Evolutionary conservation across 164 flowering plant species (phyloP).

Genomic region (Tinospora cordifolia): DNA sequence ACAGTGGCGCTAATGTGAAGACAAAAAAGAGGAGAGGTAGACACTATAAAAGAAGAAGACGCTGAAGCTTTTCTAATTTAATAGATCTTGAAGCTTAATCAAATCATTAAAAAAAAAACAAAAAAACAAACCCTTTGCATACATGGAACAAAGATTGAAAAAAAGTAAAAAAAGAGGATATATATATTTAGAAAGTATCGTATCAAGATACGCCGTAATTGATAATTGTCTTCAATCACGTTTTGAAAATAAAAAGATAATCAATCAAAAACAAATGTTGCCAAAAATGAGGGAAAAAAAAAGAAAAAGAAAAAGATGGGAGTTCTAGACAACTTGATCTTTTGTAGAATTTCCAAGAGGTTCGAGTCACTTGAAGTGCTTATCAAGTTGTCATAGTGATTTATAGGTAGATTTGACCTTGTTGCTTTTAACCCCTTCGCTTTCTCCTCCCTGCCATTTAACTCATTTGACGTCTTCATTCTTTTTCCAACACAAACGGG

Average conservation of each 20-base stretch:
- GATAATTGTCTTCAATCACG: slow-evolving; percentile 53
- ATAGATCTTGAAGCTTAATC: no score
- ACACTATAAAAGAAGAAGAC: no score
- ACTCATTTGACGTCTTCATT: slow-evolving; percentile 17
- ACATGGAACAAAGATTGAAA: neutral
- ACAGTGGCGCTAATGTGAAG: no score
- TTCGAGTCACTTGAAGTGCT: slow-evolving; percentile 54
- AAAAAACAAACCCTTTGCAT: no score
- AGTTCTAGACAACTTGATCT: slow-evolving; percentile 50
- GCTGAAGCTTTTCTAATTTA: no score
- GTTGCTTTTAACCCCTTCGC: slow-evolving; percentile 24
- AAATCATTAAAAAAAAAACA: no score
- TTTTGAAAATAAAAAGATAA: neutral
- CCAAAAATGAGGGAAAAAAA: neutral
- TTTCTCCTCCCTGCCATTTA: slow-evolving; percentile 16
- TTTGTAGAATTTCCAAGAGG: slow-evolving; percentile 33
- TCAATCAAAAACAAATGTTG: neutral
- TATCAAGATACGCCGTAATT: slow-evolving; percentile 79
- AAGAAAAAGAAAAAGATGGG: slow-evolving; percentile 27
- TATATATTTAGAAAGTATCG: slow-evolving; percentile 6
- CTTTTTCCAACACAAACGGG: neutral
- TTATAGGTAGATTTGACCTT: slow-evolving; percentile 25
- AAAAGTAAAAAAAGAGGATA: no score
- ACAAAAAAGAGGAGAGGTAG: no score
- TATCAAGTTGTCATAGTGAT: slow-evolving; percentile 43